Evolutionary conservation across 192 early-diverging fungal species (phyloP), one percentile per base, ranked within the genome.

Genomic region (Cladochytrium replicatum): DNA sequence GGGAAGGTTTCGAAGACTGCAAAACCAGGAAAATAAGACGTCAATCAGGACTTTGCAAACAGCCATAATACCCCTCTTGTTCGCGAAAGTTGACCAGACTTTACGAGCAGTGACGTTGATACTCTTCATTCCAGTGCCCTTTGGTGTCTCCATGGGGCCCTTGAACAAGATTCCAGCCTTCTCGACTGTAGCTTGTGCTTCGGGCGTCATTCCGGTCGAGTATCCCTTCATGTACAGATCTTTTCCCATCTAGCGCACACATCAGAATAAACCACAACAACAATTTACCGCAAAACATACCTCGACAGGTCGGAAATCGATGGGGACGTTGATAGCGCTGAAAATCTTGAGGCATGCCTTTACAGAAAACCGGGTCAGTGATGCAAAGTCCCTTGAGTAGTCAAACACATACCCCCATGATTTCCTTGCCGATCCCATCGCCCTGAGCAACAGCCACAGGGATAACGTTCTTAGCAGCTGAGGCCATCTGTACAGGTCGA

Each of bases 351-450:
- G 78, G 31, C 88, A 86, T 13, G 87, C 86, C 47, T 72, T 64
- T n/a, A n/a, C n/a, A n/a, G n/a, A n/a, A n/a, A n/a, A n/a, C n/a
- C n/a, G n/a, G n/a, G n/a, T n/a, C n/a, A n/a, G n/a, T n/a, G n/a
- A n/a, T n/a, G n/a, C n/a, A n/a, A n/a, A n/a, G n/a, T n/a, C n/a
- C n/a, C n/a, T n/a, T n/a, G n/a, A n/a, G n/a, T n/a, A n/a, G n/a
- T n/a, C n/a, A n/a, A n/a, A n/a, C n/a, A n/a, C n/a, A n/a, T n/a
- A n/a, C n/a, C n/a, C n/a, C 45, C 54, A 56, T 56, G 27, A 93
- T 93, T 67, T 93, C 89, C 0, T 88, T 88, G 23, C 89, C 89
- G 45, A 93, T 93, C 47, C 89, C 89, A 60, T 91, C 89, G 46
- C 89, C 89, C 32, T 39, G 8, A 11, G 54, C 54, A 32, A 56